These are phyloP conservation scores for Capronia americana DNA, from an alignment of 2,329 filamentous ascomycete species.

Conservation along the genomic window DNA sequence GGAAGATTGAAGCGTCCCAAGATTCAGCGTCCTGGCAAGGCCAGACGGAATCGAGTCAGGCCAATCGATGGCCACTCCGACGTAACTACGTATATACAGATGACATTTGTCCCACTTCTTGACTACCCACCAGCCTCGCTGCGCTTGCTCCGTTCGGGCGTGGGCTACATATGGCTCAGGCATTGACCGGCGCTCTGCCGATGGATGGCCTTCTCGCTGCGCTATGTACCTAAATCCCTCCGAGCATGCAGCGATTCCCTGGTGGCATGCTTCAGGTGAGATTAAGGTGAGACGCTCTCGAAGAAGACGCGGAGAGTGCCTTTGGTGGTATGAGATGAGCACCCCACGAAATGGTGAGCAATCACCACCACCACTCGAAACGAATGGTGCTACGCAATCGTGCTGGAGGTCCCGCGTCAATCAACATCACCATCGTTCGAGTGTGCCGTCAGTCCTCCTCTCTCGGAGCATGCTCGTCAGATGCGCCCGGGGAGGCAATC, in stretches of 20 bases:
- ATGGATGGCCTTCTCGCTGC: slow-evolving; percentile 20
- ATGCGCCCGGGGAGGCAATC: background rate
- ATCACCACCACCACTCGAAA: background rate
- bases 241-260: background rate
- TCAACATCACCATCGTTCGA: background rate
- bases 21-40: background rate
- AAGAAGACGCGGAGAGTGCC: background rate
- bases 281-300: slow-evolving; percentile 8
- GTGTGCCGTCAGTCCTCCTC: slow-evolving; percentile 1
- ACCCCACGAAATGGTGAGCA: background rate
- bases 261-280: slow-evolving; percentile 20
- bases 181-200: slow-evolving; percentile 29
- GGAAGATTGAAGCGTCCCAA: background rate
- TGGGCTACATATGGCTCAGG: slow-evolving; percentile 19
- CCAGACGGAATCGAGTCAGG: slow-evolving; percentile 8
- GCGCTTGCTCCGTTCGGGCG: slow-evolving; percentile 17
- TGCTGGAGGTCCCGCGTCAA: background rate
- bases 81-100: background rate
- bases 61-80: slow-evolving; percentile 14
- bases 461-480: slow-evolving; percentile 1
- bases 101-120: slow-evolving; percentile 21
- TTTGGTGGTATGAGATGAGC: background rate
- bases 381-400: background rate
- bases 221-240: slow-evolving; percentile 1
- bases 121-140: slow-evolving; percentile 20